Evolutionary conservation across 2,329 filamentous ascomycete species (phyloP).

Genomic region (Corinectria fuckeliana): DNA sequence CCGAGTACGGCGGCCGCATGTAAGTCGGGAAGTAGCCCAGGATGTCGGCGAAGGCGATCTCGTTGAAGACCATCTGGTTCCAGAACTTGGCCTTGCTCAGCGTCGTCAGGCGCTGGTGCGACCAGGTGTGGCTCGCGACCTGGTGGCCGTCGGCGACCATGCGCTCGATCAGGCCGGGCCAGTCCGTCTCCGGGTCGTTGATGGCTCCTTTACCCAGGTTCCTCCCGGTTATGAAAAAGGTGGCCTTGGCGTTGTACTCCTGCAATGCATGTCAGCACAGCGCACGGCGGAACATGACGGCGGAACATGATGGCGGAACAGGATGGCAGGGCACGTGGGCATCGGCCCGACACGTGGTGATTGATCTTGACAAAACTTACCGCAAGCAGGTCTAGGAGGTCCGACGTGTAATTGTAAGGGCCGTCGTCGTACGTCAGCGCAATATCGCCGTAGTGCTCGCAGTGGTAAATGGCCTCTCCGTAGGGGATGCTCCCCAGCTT

Average conservation of each 20-base stretch:
- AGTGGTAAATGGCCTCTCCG: constrained; percentile 57
- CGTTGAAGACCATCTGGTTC: constrained; percentile 51
- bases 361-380: constrained; percentile 14
- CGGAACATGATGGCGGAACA: too few relatives aligned
- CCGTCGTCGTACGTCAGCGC: constrained; percentile 57
- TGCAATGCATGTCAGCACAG: constrained; percentile 18
- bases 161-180: constrained; percentile 48
- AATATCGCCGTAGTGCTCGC: constrained; percentile 44
- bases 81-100: constrained; percentile 43
- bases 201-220: constrained; percentile 51
- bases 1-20: constrained; percentile 56
- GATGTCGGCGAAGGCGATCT: constrained; percentile 50
- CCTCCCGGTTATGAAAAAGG: constrained; percentile 46
- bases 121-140: constrained; percentile 61
- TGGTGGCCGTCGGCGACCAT: constrained; percentile 64
- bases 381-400: constrained; percentile 48
- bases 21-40: constrained; percentile 51
- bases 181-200: constrained; percentile 46
- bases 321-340: too few relatives aligned
- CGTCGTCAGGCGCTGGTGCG: constrained; percentile 51
- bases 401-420: constrained; percentile 50
- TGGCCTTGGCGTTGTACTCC: constrained; percentile 45
- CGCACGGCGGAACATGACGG: too few relatives aligned
- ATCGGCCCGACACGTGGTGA: neutral
- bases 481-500: constrained; percentile 61